Percentiles rank a stretch among this genome's conserved stretches.
Conservation (phyloP, 176 grass and related monocot species). For the Calamus simplicifolius region DNA sequence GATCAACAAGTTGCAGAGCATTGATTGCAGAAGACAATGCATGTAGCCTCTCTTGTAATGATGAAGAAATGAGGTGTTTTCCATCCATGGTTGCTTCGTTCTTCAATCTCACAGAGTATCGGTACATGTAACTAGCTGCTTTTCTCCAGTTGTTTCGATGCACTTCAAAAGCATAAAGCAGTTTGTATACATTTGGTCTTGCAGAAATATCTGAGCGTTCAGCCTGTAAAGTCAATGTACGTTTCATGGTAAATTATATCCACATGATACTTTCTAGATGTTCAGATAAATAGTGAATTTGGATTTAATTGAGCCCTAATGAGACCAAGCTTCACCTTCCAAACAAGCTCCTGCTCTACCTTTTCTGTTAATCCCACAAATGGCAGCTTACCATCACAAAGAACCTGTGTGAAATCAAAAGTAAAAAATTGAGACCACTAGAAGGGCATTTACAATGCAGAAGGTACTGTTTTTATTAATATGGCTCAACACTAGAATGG, state of each 20-base stretch:
- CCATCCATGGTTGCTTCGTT: slow-evolving; percentile 56
- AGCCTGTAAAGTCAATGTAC: slow-evolving; percentile 38
- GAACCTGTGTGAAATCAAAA: slow-evolving; percentile 36
- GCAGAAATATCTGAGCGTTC: slow-evolving; percentile 77
- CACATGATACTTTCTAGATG: too few species aligned
- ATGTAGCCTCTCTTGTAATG: slow-evolving; percentile 71
- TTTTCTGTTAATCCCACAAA: slow-evolving; percentile 86
- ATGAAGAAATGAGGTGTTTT: slow-evolving; percentile 30
- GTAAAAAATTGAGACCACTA: neutral
- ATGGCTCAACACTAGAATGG: too few species aligned
- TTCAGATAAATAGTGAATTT: too few species aligned
- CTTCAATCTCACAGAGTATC: slow-evolving; percentile 73
- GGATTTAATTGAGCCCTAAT: neutral
- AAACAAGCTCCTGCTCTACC: slow-evolving; percentile 91
- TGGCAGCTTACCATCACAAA: slow-evolving; percentile 82
- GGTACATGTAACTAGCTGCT: slow-evolving; percentile 83
- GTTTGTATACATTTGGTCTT: slow-evolving; percentile 81
- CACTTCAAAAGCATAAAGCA: slow-evolving; percentile 92
- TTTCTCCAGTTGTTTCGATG: slow-evolving; percentile 95
- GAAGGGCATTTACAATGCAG: too few species aligned
- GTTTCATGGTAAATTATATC: too few species aligned
- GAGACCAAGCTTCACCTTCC: slow-evolving; percentile 45
- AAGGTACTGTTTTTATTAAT: too few species aligned
- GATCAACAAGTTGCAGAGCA: slow-evolving; percentile 85
- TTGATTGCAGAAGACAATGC: slow-evolving; percentile 86